phyloP scores from a whole-genome alignment of 805 yeast species.

The Candida verbasci region DNA sequence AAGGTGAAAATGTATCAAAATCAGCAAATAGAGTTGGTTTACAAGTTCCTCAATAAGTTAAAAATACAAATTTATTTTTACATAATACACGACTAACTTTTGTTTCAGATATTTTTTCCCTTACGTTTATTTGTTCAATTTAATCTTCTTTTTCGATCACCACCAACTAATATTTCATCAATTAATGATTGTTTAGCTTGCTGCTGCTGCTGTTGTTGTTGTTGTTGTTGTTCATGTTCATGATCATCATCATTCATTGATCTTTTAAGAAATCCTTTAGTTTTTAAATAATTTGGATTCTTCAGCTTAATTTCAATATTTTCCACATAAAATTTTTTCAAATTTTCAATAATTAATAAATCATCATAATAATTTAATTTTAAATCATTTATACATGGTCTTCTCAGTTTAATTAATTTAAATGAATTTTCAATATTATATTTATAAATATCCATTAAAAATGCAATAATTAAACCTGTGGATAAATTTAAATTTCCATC shows the following conservation, averaged over 20 bases:
- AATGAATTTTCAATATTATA: conserved; percentile 29
- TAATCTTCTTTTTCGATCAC: conserved; percentile 16
- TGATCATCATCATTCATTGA: conserved; percentile 15
- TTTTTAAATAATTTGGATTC: conserved; percentile 11
- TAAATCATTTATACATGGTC: conserved; percentile 17
- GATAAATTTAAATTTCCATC: conserved; percentile 22
- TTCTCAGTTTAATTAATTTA: conserved; percentile 15
- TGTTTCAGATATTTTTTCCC: too few relatives aligned
- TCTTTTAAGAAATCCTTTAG: conserved; percentile 9
- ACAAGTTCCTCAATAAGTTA: conserved; percentile 26
- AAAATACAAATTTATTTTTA: not conserved
- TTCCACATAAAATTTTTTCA: conserved; percentile 34
- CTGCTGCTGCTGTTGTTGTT: too few relatives aligned
- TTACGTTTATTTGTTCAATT: not conserved
- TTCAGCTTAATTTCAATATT: conserved; percentile 26
- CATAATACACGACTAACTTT: conserved; percentile 4
- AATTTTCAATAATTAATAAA: conserved; percentile 33
- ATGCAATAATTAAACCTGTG: conserved; percentile 30
- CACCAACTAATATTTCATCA: conserved; percentile 11
- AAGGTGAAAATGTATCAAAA: conserved; percentile 68
- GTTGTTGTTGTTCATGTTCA: not conserved
- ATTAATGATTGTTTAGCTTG: too few relatives aligned
- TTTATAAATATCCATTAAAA: conserved; percentile 37
- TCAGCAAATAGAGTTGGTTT: conserved; percentile 92
- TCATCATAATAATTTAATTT: conserved; percentile 36